Base-by-base conservation (phyloP, 2,329 filamentous ascomycete species). In the Colletotrichum eleusines region DNA sequence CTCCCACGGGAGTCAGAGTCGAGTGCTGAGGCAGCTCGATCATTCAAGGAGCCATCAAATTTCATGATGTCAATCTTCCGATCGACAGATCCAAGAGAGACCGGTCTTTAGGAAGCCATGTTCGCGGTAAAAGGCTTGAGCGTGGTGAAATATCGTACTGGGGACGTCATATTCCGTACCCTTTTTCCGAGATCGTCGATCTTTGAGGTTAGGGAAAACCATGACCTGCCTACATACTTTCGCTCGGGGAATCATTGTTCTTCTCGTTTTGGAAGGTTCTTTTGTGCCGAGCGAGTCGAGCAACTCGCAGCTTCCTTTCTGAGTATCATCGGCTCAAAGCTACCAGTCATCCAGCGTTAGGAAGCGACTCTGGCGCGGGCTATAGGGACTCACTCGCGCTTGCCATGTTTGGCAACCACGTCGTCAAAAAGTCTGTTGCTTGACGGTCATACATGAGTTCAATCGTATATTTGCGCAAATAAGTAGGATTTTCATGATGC, bases 51-150 rank as follows among this genome's bases (percentile, higher is more conserved):
- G 91, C 90, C 92, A 93, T 90, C 88, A 83, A 81, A 80, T 82
- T 80, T 83, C 76, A 90, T 94, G 92, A 89, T 94, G 91, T 92
- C 88, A 90, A 92, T 94, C 83, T 86, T 95, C 92, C 92, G 90
- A 93, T 94, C 92, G 94, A 97, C 94, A 96, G 93, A 91, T 96
- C 91, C 93, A 82, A 97, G 91, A 97, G 82, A 78, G 88, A 96
- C 84, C 82, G 83, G 85, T 66, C 81, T 84, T 84, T 82, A 82
- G 82, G 84, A 84, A 86, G 87, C 89, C 88, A 87, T 88, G 89
- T 86, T 93, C 90, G 90, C 88, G 83, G 80, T 84, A 76, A 84
- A 82, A 86, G 87, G 86, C 84, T 63, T 91, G 91, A 94, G 88
- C 88, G 89, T 88, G 86, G 88, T 85, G 84, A 84, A 84, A 72